Percentiles rank a stretch among this genome's conserved stretches.
Conservation (phyloP, 768 basidiomycete genomes). For the Clathrus columnatus region DNA sequence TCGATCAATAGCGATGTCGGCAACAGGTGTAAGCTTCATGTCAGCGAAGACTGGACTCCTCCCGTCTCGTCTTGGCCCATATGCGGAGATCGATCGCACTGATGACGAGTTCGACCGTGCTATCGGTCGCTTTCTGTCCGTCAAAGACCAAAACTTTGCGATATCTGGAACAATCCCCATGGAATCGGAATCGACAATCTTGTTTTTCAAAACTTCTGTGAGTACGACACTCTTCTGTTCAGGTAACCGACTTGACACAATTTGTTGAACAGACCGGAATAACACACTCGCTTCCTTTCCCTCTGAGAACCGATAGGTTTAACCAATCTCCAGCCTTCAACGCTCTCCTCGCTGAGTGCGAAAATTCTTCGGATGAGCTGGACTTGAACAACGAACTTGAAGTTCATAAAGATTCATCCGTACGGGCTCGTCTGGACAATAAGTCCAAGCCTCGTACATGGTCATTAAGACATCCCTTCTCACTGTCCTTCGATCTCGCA, state of each 20-base stretch:
- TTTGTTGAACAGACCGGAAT: slow-evolving; percentile 56
- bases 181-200: slow-evolving; percentile 45
- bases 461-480: slow-evolving; percentile 63
- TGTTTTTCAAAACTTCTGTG: slow-evolving; percentile 78
- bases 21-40: background rate
- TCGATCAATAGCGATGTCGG: background rate
- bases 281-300: slow-evolving; percentile 74
- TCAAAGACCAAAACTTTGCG: slow-evolving; percentile 55
- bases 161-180: slow-evolving; percentile 62
- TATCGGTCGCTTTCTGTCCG: slow-evolving; percentile 33
- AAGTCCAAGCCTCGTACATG: slow-evolving; percentile 55
- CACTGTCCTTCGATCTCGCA: slow-evolving; percentile 67
- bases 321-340: slow-evolving; percentile 70
- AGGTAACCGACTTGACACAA: background rate
- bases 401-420: background rate
- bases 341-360: slow-evolving; percentile 66
- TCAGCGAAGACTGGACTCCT: background rate
- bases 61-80: background rate
- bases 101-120: slow-evolving; percentile 6
- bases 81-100: background rate
- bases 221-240: slow-evolving; percentile 12
- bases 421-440: slow-evolving; percentile 17
- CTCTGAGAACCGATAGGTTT: slow-evolving; percentile 60
- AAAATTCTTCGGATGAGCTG: slow-evolving; percentile 39
- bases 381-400: no score